Evolutionary conservation across 768 basidiomycete species (phyloP).

Genomic region (Gloeopeniophorella convolvens): DNA sequence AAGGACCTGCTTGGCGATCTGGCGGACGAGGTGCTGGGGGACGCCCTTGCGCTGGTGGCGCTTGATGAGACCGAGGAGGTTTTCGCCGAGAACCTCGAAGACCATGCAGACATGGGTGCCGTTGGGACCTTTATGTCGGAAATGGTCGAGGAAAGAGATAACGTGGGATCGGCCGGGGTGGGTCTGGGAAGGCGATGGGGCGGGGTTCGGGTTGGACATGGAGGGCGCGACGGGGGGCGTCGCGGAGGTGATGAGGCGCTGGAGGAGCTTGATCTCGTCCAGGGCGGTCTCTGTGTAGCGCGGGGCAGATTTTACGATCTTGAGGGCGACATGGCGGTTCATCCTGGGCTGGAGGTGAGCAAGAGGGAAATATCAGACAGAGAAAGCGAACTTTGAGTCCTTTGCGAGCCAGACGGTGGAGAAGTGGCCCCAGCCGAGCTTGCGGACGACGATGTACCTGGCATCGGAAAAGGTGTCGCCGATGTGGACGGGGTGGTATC

Average conservation of each 20-base stretch:
- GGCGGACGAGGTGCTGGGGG: slow-evolving; percentile 83
- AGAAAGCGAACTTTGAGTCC: slow-evolving; percentile 58
- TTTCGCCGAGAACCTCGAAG: slow-evolving; percentile 96
- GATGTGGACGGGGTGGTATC: slow-evolving; percentile 87
- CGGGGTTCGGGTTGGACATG: slow-evolving; percentile 42
- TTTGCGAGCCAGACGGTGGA: slow-evolving; percentile 87
- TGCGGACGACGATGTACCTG: slow-evolving; percentile 84
- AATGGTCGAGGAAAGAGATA: slow-evolving; percentile 95
- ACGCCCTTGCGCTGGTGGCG: slow-evolving; percentile 97
- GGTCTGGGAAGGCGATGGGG: slow-evolving; percentile 51
- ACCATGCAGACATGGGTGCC: slow-evolving; percentile 99
- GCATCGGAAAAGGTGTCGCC: slow-evolving; percentile 84
- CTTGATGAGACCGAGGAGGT: slow-evolving; percentile 91
- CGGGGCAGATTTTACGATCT: slow-evolving; percentile 95
- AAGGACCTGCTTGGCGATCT: slow-evolving; percentile 94
- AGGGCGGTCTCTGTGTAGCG: slow-evolving; percentile 96
- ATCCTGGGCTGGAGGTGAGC: slow-evolving; percentile 45
- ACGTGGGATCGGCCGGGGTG: slow-evolving; percentile 91
- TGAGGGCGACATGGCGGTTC: slow-evolving; percentile 94
- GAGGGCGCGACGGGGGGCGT: slow-evolving; percentile 46
- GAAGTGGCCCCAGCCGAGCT: slow-evolving; percentile 96
- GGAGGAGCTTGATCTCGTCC: slow-evolving; percentile 98
- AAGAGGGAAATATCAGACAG: neutral
- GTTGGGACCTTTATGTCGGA: slow-evolving; percentile 92
- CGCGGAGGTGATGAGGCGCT: slow-evolving; percentile 84